Evolutionary conservation across 257 asterid genomes (phyloP), one percentile per base, ranked within the genome.

Genomic region (Asclepias syriaca): DNA sequence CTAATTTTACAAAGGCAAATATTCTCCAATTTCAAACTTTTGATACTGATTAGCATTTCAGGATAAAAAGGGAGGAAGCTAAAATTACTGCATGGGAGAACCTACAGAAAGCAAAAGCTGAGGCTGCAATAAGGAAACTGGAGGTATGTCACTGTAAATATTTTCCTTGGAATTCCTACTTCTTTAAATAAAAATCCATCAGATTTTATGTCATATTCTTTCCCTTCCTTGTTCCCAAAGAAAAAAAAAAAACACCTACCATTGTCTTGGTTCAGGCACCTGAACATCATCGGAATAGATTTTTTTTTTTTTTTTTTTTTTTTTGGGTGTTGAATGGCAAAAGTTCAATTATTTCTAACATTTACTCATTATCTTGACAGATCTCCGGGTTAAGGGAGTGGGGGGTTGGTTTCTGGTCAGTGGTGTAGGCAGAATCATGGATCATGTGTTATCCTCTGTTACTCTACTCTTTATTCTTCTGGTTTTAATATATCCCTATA

Each of bases 61-160:
- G 95, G 86, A 71, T 86, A 70, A 87, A 82, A 74, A 79, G 95
- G 70, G 96, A 87, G 78, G 95, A 87, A 78, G 93, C 89, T 5
- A 91, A 83, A 79, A 87, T 91, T 69, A 70, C 72, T 67, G 95
- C 96, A 46, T 91, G 97, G 97, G 97, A 89, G 84, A 91, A 91
- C 75, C 81, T 92, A 85, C 97, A 92, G 73, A 90, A 87, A 86
- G 98, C 96, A 46, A 90, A 90, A 81, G 96, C 98, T 29, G 96
- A 92, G 84, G 96, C 96, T 43, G 89, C 94, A 46, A 74, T 88
- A 59, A 86, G 85, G 13, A 87, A 87, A 77, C 97, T 90, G 4
- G 97, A 90, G 97, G 86, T 90, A 68, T 27, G 46, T 82, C 68
- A 70, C 69, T 46, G 15, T 46, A 4, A 73, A 16, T 55, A n/a